These are phyloP conservation scores for Yamadazyma sp. DNA, from an alignment of 1,139 yeast genomes.

Conservation along the genomic window DNA sequence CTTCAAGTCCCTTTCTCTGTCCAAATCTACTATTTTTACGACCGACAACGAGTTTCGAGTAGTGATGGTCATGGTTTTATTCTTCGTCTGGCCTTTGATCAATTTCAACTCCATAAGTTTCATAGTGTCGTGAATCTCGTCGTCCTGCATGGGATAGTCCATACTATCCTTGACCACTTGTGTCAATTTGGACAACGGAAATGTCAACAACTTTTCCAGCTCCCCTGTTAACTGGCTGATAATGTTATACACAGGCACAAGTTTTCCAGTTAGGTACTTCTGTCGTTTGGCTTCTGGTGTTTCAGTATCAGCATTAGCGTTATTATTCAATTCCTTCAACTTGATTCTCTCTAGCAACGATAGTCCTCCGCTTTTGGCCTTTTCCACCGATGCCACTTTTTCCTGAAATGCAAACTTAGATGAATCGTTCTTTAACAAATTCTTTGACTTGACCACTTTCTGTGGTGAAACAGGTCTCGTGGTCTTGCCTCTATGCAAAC, in stretches of 20 bases:
- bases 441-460: slow-evolving; percentile 22
- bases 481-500: slow-evolving; percentile 2
- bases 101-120: slow-evolving; percentile 19
- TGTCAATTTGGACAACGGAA: slow-evolving; percentile 26
- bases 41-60: slow-evolving; percentile 26
- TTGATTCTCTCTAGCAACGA: slow-evolving; percentile 44
- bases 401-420: slow-evolving; percentile 32
- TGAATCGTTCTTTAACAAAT: slow-evolving; percentile 24
- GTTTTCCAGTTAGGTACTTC: slow-evolving; percentile 40
- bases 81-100: slow-evolving; percentile 6
- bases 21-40: slow-evolving; percentile 25
- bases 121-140: slow-evolving; percentile 33
- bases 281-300: slow-evolving; percentile 37
- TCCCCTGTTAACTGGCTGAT: slow-evolving; percentile 29
- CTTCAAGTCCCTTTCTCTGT: slow-evolving; percentile 28
- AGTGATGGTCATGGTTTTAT: slow-evolving; percentile 14
- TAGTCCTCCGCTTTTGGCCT: slow-evolving; percentile 25
- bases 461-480: slow-evolving; percentile 15
- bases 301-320: slow-evolving; percentile 14
- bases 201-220: slow-evolving; percentile 16
- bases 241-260: slow-evolving; percentile 37
- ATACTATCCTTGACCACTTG: slow-evolving; percentile 36
- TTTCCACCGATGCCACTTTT: slow-evolving; percentile 22
- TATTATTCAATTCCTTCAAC: slow-evolving; percentile 29
- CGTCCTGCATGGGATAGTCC: slow-evolving; percentile 28